Evolutionary conservation across 2,329 filamentous ascomycete species (phyloP), one percentile per base, ranked within the genome.

Genomic region (Biscogniauxia marginata): DNA sequence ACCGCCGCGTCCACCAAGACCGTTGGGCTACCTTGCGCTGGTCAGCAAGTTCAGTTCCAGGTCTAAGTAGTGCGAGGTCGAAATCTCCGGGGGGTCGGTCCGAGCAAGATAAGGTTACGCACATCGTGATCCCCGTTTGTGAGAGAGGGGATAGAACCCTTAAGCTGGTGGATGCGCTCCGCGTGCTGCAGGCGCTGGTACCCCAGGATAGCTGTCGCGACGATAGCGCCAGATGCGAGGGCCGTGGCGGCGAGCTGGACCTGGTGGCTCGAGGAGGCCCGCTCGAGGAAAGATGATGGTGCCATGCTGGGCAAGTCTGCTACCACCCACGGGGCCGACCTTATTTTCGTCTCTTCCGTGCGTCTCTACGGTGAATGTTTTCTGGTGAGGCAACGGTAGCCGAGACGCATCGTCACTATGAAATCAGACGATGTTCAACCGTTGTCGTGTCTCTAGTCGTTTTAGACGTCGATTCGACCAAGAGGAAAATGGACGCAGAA

Each of bases 181-280:
- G 81, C 76, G 24, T 82, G 71, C 58, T 81, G 78, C n/a, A 86
- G 71, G 43, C 77, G 78, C 70, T 89, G 86, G 63, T 84, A 86
- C 19, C 83, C 82, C 13, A 89, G 72, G 25, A 89, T 77, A 7
- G 84, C 75, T n/a, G 78, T 78, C 2, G 84, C 84, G 22, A 83
- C 84, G 0, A 84, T 76, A 7, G 79, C 81, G 18, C 84, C 85
- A 0, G 85, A 88, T 13, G 84, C 74, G 20, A 90, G 77, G 2
- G 90, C 90, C 0, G 90, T 91, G 3, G 87, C 83, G 18, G 85
- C 82, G 34, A 95, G 77, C 70, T 92, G 90, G 45, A 81, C 69
- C 22, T 77, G 77, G 30, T 78, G 73, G 64, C 74, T 79, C 43
- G 75, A 72, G 44, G 78, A 67, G 4, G 75, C 72, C 52, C 78